Evolutionary conservation across 1,284 basidiomycete species (phyloP).

Genomic region (Pseudomicrostroma phylloplanum): DNA sequence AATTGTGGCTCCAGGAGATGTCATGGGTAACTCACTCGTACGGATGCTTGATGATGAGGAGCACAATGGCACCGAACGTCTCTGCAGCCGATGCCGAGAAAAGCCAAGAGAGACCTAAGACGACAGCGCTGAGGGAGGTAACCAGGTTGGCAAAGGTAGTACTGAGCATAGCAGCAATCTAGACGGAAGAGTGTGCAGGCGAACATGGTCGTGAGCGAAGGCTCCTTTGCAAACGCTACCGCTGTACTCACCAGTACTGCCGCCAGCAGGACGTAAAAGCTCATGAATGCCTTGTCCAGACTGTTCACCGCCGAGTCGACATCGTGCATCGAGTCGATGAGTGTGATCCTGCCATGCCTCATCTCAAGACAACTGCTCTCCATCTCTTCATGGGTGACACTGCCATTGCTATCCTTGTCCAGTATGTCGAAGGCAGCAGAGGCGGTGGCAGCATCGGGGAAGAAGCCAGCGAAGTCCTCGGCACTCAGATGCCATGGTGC

Average conservation of each 20-base stretch:
- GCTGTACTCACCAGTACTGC: conserved; percentile 57
- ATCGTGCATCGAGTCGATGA: conserved; percentile 82
- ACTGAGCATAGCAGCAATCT: conserved; percentile 55
- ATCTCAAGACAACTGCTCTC: conserved; percentile 71
- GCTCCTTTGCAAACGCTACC: neutral
- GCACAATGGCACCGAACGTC: conserved; percentile 70
- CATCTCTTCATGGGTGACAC: conserved; percentile 67
- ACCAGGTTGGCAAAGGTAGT: conserved; percentile 67
- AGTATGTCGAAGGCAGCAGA: conserved; percentile 65
- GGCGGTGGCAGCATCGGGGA: conserved; percentile 53
- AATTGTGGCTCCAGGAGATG: conserved; percentile 57
- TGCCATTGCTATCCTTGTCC: conserved; percentile 77
- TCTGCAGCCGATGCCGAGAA: conserved; percentile 67
- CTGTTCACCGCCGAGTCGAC: conserved; percentile 72
- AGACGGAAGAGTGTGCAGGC: too few relatives aligned
- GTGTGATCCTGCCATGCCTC: conserved; percentile 74
- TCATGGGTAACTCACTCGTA: conserved; percentile 74
- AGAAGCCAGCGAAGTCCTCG: conserved; percentile 69
- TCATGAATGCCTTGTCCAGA: conserved; percentile 53
- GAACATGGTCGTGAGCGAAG: conserved; percentile 11
- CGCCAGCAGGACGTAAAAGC: conserved; percentile 60
- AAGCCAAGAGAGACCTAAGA: conserved; percentile 82
- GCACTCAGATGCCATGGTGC: conserved; percentile 44
- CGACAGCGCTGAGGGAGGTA: conserved; percentile 71
- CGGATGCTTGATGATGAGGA: conserved; percentile 75